Conservation (phyloP, 129 eudicot genomes). For the Ambrosia trifida region DNA sequence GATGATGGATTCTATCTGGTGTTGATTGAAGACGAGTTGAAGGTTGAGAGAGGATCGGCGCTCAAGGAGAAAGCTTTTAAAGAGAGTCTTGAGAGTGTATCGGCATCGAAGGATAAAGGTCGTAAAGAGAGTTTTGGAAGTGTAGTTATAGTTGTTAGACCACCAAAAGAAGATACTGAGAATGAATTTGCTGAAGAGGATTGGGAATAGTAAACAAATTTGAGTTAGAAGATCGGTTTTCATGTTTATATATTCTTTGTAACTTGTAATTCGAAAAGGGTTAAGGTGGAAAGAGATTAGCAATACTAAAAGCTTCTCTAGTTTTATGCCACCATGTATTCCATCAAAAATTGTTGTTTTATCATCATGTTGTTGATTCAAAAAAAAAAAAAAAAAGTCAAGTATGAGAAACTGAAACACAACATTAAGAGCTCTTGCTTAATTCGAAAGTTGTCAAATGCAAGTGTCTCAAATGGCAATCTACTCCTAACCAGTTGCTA, state of each 20-base stretch:
- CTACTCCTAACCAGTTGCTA: no score
- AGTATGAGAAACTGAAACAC: no score
- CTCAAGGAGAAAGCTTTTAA: conserved; percentile 55
- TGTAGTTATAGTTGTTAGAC: conserved; percentile 80
- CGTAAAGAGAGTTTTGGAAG: conserved; percentile 50
- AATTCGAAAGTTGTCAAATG: no score
- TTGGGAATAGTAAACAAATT: conserved; percentile 54
- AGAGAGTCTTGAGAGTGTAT: conserved; percentile 50
- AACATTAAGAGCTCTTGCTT: neutral
- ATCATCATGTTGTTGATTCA: neutral
- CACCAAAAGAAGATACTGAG: conserved; percentile 60
- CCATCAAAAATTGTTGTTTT: neutral
- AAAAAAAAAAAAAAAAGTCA: no score
- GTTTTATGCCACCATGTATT: neutral
- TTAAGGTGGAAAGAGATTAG: conserved; percentile 23
- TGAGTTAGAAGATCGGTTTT: no score
- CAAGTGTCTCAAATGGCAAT: no score
- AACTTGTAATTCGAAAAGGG: conserved; percentile 4
- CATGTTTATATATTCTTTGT: conserved; percentile 7
- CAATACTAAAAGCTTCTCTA: conserved; percentile 11
- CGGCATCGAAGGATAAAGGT: conserved; percentile 52
- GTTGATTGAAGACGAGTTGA: conserved; percentile 44
- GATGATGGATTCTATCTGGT: conserved; percentile 74
- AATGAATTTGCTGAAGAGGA: conserved; percentile 55
- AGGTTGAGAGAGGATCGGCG: conserved; percentile 58